These are phyloP conservation scores for Penicillium malachiteum DNA, from an alignment of 495 filamentous ascomycete genomes.

Conservation along the genomic window DNA sequence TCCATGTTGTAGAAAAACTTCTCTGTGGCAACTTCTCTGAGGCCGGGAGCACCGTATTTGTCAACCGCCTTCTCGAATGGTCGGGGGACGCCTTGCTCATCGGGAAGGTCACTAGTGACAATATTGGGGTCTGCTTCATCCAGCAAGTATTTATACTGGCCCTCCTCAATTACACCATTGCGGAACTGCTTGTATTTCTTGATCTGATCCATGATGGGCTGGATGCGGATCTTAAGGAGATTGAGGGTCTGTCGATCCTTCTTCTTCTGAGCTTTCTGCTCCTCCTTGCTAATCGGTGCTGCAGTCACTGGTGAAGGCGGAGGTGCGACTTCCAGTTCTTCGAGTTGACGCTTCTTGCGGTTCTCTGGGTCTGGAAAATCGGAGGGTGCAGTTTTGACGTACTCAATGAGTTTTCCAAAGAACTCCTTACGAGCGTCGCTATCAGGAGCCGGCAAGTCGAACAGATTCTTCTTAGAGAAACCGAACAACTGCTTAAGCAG, in stretches of 20 bases:
- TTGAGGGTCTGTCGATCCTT: conserved; percentile 79
- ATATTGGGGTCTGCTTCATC: conserved; percentile 80
- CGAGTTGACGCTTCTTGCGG: conserved; percentile 80
- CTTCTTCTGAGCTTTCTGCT: conserved; percentile 76
- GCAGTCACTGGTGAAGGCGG: conserved; percentile 63
- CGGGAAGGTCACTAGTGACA: conserved; percentile 71
- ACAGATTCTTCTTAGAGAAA: conserved; percentile 75
- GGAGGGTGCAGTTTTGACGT: conserved; percentile 71
- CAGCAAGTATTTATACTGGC: conserved; percentile 71
- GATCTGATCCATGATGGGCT: conserved; percentile 94
- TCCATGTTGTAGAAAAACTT: conserved; percentile 96
- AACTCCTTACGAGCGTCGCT: conserved; percentile 68
- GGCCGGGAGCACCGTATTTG: conserved; percentile 67
- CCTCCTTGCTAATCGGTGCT: conserved; percentile 61
- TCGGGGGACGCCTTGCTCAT: conserved; percentile 54
- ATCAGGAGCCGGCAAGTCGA: conserved; percentile 62
- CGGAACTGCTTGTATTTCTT: conserved; percentile 85
- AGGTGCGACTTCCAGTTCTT: conserved; percentile 70
- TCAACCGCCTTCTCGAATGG: conserved; percentile 76
- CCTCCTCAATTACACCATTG: conserved; percentile 70
- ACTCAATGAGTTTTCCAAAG: conserved; percentile 68
- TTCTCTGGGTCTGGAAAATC: conserved; percentile 85
- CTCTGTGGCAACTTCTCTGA: conserved; percentile 65
- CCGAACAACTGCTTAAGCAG: conserved; percentile 80
- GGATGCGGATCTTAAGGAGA: conserved; percentile 78